Conservation (phyloP, 441 rosid genomes). For the Erodium moschatum region DNA sequence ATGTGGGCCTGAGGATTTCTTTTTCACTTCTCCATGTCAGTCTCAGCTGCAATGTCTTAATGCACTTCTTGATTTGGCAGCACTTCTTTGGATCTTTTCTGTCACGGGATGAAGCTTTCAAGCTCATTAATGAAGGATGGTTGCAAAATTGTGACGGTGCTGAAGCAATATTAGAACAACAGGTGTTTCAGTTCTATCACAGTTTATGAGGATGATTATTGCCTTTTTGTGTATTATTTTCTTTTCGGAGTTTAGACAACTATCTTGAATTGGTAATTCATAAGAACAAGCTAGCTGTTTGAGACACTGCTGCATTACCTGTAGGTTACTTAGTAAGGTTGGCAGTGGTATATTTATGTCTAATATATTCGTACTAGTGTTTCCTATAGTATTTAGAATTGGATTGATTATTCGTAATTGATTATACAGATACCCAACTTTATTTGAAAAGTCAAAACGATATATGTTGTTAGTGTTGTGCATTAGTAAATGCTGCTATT, state of each 20-base stretch:
- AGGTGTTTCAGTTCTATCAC: conserved; percentile 29
- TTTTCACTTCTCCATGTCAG: conserved; percentile 10
- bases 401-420: background rate
- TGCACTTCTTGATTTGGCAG: conserved; percentile 35
- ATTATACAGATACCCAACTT: background rate
- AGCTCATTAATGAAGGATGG: conserved; percentile 80
- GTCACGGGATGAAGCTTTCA: conserved; percentile 94
- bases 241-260: background rate
- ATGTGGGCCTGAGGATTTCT: background rate
- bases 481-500: background rate
- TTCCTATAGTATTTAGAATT: background rate
- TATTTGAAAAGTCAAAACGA: background rate
- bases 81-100: conserved; percentile 91
- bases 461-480: background rate
- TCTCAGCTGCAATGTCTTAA: conserved; percentile 21
- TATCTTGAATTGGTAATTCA: background rate
- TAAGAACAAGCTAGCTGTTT: background rate
- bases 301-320: background rate
- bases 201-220: background rate
- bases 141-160: conserved; percentile 41
- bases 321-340: background rate
- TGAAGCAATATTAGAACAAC: conserved; percentile 36
- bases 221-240: background rate
- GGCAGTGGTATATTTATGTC: background rate
- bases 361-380: background rate